Conservation (phyloP, 148 eudicot species). For the Arbutus unedo region DNA sequence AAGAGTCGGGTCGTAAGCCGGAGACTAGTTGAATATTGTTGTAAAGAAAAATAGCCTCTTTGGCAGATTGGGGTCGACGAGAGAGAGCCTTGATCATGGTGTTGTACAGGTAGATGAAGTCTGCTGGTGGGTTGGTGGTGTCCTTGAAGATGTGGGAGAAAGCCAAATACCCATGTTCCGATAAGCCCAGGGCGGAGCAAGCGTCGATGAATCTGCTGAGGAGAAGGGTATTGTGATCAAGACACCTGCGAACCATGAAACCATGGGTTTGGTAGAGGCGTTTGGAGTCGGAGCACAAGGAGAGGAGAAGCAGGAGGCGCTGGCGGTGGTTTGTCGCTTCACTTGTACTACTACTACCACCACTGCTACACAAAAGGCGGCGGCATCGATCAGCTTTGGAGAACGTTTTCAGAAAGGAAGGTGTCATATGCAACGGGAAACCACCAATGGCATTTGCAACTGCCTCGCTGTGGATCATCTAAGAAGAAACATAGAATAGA, state of each 20-base stretch:
- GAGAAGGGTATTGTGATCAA: conserved; percentile 27
- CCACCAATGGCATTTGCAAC: neutral
- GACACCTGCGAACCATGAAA: conserved; percentile 23
- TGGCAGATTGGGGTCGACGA: conserved; percentile 23
- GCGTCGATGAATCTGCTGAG: conserved; percentile 31
- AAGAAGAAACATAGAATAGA: neutral
- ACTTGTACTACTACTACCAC: neutral
- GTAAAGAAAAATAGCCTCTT: conserved; percentile 34
- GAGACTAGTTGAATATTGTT: conserved; percentile 19
- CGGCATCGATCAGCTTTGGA: conserved; percentile 2
- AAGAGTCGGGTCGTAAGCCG: conserved; percentile 40
- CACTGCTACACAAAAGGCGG: neutral
- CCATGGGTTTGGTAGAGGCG: conserved; percentile 39
- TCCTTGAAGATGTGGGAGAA: conserved; percentile 17
- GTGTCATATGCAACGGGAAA: neutral
- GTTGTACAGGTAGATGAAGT: conserved; percentile 37
- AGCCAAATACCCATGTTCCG: conserved; percentile 22
- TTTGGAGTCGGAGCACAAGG: conserved; percentile 7
- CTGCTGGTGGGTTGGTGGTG: conserved; percentile 18
- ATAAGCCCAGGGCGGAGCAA: conserved; percentile 31
- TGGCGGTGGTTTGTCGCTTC: neutral
- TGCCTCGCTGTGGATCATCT: neutral
- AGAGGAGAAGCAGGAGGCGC: neutral
- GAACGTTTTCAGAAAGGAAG: neutral
- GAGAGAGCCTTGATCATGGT: conserved; percentile 42